phyloP scores from a whole-genome alignment of 2,329 filamentous ascomycete species.

The Scedosporium boydii region DNA sequence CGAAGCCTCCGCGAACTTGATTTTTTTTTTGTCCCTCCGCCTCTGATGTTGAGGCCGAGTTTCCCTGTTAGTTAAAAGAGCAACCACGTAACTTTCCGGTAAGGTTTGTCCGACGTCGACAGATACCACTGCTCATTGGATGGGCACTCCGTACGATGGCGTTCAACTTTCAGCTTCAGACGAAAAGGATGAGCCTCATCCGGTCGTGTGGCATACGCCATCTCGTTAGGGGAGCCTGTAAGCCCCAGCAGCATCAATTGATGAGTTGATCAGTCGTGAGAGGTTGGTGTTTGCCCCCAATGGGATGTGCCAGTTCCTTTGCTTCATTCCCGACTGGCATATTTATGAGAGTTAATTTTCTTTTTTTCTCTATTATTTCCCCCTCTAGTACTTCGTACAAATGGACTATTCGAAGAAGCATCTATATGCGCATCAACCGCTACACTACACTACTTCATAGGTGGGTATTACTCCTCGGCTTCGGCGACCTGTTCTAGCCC shows the following conservation, averaged over 20 bases:
- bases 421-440: too few species aligned
- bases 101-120: not conserved
- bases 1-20: not conserved
- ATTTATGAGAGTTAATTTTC: too few species aligned
- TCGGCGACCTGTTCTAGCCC: not conserved
- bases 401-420: too few species aligned
- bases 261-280: too few species aligned
- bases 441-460: too few species aligned
- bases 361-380: too few species aligned
- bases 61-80: not conserved
- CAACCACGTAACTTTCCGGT: not conserved
- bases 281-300: too few species aligned
- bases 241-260: too few species aligned
- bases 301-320: too few species aligned
- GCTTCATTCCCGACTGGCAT: too few species aligned
- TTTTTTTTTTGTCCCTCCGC: not conserved
- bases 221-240: not conserved
- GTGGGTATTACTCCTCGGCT: not conserved
- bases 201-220: not conserved
- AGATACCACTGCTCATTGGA: not conserved
- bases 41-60: not conserved
- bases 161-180: not conserved
- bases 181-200: not conserved
- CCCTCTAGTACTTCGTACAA: too few species aligned
- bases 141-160: not conserved